phyloP scores from a whole-genome alignment of 139 green algal species.

The Tetradesmus lagerheimii region DNA sequence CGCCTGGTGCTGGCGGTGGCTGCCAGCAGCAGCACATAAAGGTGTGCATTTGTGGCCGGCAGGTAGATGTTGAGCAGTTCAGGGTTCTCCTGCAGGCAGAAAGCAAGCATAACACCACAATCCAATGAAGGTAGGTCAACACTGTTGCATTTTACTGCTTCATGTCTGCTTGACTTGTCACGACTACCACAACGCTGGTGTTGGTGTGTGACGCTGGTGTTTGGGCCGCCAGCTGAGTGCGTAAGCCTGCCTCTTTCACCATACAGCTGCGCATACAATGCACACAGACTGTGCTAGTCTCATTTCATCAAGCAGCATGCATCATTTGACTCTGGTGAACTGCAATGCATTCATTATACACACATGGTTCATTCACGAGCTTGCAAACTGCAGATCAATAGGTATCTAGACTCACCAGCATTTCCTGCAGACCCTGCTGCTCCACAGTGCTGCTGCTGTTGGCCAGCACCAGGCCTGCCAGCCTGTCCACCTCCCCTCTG shows the following conservation, averaged over 20 bases:
- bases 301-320: too few species aligned
- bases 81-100: constrained; percentile 23
- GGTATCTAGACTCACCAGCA: constrained; percentile 30
- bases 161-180: background rate
- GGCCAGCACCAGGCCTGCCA: background rate
- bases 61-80: constrained; percentile 16
- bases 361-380: too few species aligned
- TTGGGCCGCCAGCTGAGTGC: too few species aligned
- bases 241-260: too few species aligned
- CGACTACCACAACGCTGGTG: background rate
- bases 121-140: too few species aligned
- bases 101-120: background rate
- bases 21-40: background rate
- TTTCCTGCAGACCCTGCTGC: constrained; percentile 18
- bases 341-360: too few species aligned
- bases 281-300: too few species aligned
- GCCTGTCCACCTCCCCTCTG: constrained; percentile 9
- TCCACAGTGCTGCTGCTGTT: background rate
- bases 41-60: background rate
- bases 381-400: too few species aligned
- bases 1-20: background rate
- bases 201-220: too few species aligned
- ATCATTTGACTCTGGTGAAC: too few species aligned
- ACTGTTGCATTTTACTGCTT: background rate
- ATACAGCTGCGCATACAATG: too few species aligned